Base-by-base conservation (phyloP, 73 alveolate species). In the Tetrahymena borealis region DNA sequence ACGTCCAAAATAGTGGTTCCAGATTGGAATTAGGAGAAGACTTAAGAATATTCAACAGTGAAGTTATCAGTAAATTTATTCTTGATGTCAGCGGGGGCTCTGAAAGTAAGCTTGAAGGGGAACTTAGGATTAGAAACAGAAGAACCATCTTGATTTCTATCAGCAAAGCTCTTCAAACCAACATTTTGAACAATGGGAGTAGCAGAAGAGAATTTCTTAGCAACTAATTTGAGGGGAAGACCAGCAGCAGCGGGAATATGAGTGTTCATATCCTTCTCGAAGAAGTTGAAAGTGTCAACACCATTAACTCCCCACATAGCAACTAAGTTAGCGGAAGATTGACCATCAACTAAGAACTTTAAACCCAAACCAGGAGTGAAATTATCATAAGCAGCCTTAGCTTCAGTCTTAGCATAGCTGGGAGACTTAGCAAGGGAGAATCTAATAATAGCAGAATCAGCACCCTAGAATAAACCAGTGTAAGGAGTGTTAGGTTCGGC, bases 341-440 rank as follows among this genome's bases (percentile, higher is more conserved):
- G 33, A 13, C 93, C 92, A 42, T 93, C 96, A 41, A 79, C 90
- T 78, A 93, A 40, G 90, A 93, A 38, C 91, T 93, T 93, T 39
- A 93, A 91, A 11, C 94, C 96, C 43, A 93, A 91, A n/a, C 96
- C 96, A 43, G 96, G 96, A 38, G 94, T 92, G 92, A 41, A 91
- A 90, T 93, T 93, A 10, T 91, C 94, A 18, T 10, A 20, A 60
- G 85, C 85, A 35, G 11, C 0, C 20, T 41, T 41, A 13, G 39
- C 32, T 36, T 91, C 7, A 38, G 39, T 31, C 96, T 93, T 93
- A 11, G 93, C 16, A 33, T 41, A 38, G 39, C 85, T 91, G 4
- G 94, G 91, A 8, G 40, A 39, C 8, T 28, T 91, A 32, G 91
- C 96, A 39, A 90, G 36, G 8, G 96, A 93, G 90, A 90, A 37